A percentile compares a stretch with the other conserved stretches of the same genome.
Conservation (phyloP, 1,284 basidiomycete genomes). For the Moniliella sp. region DNA sequence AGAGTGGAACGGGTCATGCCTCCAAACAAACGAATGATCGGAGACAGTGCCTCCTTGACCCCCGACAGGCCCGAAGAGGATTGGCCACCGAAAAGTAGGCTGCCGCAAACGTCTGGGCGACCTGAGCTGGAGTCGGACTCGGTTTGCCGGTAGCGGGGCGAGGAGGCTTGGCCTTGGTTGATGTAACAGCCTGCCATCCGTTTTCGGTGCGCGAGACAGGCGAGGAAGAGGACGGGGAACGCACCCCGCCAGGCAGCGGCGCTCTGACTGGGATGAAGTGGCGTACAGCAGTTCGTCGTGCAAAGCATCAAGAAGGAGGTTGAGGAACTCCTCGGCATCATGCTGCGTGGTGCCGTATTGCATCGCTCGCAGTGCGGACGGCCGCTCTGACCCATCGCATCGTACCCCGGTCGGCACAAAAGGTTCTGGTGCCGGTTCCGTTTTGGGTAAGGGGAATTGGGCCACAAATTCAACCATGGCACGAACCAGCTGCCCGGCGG, state of each 20-base stretch:
- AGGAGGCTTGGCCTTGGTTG: too few relatives aligned
- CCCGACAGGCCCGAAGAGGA: slow-evolving; percentile 60
- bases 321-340: slow-evolving; percentile 95
- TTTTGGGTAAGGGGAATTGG: too few relatives aligned
- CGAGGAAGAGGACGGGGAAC: slow-evolving; percentile 8
- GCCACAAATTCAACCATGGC: too few relatives aligned
- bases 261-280: slow-evolving; percentile 35
- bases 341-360: slow-evolving; percentile 90
- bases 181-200: slow-evolving; percentile 6
- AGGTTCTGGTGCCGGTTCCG: too few relatives aligned
- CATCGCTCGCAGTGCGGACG: too few relatives aligned
- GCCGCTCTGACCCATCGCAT: slow-evolving; percentile 86
- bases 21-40: slow-evolving; percentile 75
- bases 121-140: not conserved
- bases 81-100: slow-evolving; percentile 51
- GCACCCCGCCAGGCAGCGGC: slow-evolving; percentile 8
- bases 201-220: slow-evolving; percentile 10
- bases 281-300: slow-evolving; percentile 71
- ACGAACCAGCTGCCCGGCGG: too few relatives aligned
- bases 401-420: slow-evolving; percentile 73
- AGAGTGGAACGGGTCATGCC: slow-evolving; percentile 77
- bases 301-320: slow-evolving; percentile 80
- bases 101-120: not conserved
- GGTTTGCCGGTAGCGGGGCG: not conserved
- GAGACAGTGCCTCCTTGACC: slow-evolving; percentile 58